Base-by-base conservation (phyloP, 1,139 yeast species). In the Candida sanyaensis region DNA sequence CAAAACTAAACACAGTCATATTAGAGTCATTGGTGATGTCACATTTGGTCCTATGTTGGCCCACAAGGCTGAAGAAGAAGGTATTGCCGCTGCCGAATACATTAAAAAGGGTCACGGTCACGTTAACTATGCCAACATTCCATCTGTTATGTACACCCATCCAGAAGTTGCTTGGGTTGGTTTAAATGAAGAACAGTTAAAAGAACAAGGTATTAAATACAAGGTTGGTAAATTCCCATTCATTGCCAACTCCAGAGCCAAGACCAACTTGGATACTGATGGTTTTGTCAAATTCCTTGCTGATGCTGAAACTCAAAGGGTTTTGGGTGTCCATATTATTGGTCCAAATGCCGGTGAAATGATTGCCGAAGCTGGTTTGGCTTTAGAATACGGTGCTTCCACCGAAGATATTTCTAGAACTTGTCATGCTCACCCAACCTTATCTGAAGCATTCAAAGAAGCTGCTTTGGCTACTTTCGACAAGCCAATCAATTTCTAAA, bases 101-200 rank as follows among this genome's bases (percentile, higher is more conserved):
- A 84, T 95, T 69, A 89, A 90, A 79, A 73, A 73, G 59, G 99
- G 99, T 55, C 89, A 88, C 68, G 99, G 99, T 52, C 99, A 95
- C 67, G 98, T 95, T 59, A 95, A 95, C 84, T 95, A 95, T 74
- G 96, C 86, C 60, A 93, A 89, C 75, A 93, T 95, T 61, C 99
- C 99, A 58, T 84, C 97, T 39, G 99, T 95, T 58, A 92, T 93
- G 98, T 93, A 93, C 81, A 86, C 97, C 44, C 97, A 91, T 75
- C 99, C 99, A 56, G 99, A 93, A 78, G 96, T 93, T 57, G 98
- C 98, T 45, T 93, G 98, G 98, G 97, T 89, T 57, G 99, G 99
- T 62, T 89, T 88, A 73, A 88, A 84, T 62, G 99, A 95, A 77
- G 88, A 95, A 77, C 95, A 93, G 75, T 82, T 92, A 69, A 93